These are phyloP conservation scores for Candida namnaoensis DNA, from an alignment of 805 yeast species.

Conservation along the genomic window DNA sequence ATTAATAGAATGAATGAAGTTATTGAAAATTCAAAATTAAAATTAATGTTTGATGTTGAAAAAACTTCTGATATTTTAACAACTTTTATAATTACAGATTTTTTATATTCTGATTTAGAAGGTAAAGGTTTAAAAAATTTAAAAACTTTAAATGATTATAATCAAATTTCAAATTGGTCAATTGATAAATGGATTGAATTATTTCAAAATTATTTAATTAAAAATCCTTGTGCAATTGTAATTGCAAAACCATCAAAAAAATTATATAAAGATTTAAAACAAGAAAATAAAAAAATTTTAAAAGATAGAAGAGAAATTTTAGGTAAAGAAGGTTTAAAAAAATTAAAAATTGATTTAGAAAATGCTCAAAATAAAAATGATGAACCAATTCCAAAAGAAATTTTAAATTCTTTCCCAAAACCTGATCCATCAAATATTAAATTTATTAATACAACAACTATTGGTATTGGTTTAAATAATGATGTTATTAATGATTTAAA, in stretches of 20 bases:
- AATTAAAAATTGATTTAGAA: conserved; percentile 42
- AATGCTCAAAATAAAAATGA: conserved; percentile 63
- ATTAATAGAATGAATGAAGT: conserved; percentile 57
- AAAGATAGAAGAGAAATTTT: conserved; percentile 39
- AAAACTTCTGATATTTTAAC: conserved; percentile 54
- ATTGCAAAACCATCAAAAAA: conserved; percentile 63
- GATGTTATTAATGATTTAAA: conserved; percentile 23
- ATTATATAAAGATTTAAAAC: conserved; percentile 44
- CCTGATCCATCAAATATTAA: conserved; percentile 71
- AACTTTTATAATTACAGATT: conserved; percentile 65
- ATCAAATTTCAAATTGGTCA: conserved; percentile 46
- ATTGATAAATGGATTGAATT: conserved; percentile 58
- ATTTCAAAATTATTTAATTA: conserved; percentile 43
- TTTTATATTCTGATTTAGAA: conserved; percentile 64
- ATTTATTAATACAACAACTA: conserved; percentile 62
- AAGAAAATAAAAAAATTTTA: conserved; percentile 38
- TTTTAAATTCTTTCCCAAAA: conserved; percentile 52
- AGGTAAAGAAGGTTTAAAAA: conserved; percentile 52
- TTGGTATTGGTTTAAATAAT: conserved; percentile 44
- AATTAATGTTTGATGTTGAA: conserved; percentile 53
- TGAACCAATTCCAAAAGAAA: conserved; percentile 62
- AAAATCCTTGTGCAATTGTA: conserved; percentile 56
- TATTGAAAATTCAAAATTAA: conserved; percentile 54
- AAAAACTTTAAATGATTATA: conserved; percentile 48
- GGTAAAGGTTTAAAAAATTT: conserved; percentile 54